phyloP scores from a whole-genome alignment of 768 basidiomycete species.

The Auriculariales sp. region DNA sequence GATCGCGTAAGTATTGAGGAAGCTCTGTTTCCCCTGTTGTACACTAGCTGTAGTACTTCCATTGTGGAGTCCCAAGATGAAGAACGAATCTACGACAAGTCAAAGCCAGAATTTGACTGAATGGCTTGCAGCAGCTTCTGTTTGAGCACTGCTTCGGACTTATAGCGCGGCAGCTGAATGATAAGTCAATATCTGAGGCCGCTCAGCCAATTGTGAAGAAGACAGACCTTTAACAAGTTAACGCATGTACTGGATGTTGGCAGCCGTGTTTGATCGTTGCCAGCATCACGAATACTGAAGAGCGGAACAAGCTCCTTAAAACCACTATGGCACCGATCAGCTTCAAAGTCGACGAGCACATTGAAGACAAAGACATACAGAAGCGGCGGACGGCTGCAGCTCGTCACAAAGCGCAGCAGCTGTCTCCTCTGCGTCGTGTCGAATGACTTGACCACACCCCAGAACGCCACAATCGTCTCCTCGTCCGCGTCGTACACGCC shows the following conservation, averaged over 20 bases:
- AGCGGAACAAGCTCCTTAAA: slow-evolving; percentile 79
- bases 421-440: slow-evolving; percentile 64
- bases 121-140: slow-evolving; percentile 79
- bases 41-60: neutral
- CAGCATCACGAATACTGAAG: slow-evolving; percentile 78
- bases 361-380: slow-evolving; percentile 32
- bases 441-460: slow-evolving; percentile 74
- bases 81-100: slow-evolving; percentile 47
- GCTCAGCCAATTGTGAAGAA: slow-evolving; percentile 4
- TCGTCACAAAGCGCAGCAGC: slow-evolving; percentile 83
- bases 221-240: slow-evolving; percentile 70
- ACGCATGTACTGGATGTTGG: slow-evolving; percentile 80
- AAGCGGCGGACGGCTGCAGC: slow-evolving; percentile 78
- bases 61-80: neutral
- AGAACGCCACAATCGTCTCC: slow-evolving; percentile 62
- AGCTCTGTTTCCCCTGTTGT: neutral
- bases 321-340: slow-evolving; percentile 29
- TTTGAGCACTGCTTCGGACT: slow-evolving; percentile 44
- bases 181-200: neutral
- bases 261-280: slow-evolving; percentile 52
- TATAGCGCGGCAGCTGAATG: slow-evolving; percentile 53
- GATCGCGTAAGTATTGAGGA: neutral
- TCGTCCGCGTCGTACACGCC: slow-evolving; percentile 62
- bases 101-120: slow-evolving; percentile 79
- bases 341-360: neutral